phyloP scores from a whole-genome alignment of 2,329 filamentous ascomycete species.

The Colletotrichum graminicola region DNA sequence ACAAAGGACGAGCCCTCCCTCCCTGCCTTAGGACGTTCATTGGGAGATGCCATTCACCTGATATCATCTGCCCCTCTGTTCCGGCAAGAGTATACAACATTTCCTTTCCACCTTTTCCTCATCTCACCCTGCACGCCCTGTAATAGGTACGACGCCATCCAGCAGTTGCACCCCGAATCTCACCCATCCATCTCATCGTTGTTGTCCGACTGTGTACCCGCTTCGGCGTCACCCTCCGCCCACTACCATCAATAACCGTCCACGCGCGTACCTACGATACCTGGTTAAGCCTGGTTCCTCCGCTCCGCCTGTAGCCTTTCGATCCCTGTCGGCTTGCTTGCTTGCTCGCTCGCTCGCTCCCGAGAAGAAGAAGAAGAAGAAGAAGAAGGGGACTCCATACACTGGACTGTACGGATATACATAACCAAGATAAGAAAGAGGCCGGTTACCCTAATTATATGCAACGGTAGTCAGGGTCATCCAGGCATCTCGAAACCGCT shows the following conservation, averaged over 20 bases:
- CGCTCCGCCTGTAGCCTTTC: constrained; percentile 10
- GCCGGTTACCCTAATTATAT: constrained; percentile 52
- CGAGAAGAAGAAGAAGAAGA: constrained; percentile 27
- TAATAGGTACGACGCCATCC: constrained; percentile 9
- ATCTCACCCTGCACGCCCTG: neutral
- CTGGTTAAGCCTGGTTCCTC: constrained; percentile 5
- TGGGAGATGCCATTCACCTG: constrained; percentile 37
- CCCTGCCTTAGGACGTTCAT: constrained; percentile 24
- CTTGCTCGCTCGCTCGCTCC: constrained; percentile 28
- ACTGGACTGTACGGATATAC: neutral
- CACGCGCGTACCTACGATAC: neutral
- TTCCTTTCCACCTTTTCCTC: constrained; percentile 13
- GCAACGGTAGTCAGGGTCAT: constrained; percentile 63
- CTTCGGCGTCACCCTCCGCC: neutral
- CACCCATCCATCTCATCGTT: neutral
- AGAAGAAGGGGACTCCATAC: neutral
- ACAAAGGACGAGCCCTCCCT: constrained; percentile 22
- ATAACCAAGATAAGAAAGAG: constrained; percentile 16
- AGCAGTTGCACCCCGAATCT: constrained; percentile 15
- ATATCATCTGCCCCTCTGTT: constrained; percentile 33
- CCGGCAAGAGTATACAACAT: constrained; percentile 17
- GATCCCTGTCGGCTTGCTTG: constrained; percentile 13
- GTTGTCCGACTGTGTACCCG: constrained; percentile 2
- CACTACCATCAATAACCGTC: neutral
- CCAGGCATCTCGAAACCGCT: constrained; percentile 53